A percentile compares a stretch with the other conserved stretches of the same genome.
Evolutionary conservation across 495 filamentous ascomycete genomes (phyloP).

Genomic region (Podospora comata): DNA sequence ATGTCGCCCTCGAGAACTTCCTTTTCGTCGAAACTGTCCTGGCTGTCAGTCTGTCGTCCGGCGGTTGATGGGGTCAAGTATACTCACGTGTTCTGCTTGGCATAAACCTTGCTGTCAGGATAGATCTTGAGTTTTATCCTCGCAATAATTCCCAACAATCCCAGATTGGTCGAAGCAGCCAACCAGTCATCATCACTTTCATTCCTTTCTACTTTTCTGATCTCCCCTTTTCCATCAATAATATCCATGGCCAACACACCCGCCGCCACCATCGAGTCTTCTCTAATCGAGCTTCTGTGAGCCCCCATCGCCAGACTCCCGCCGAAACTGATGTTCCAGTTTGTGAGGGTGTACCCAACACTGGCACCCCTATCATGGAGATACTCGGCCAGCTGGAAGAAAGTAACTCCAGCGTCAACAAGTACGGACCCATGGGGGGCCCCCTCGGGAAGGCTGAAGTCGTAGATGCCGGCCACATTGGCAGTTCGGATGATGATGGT

Average conservation of each 20-base stretch:
- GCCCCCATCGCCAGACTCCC: slow-evolving; percentile 51
- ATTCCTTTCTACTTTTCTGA: slow-evolving; percentile 40
- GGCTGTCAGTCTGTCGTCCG: background rate
- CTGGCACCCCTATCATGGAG: slow-evolving; percentile 43
- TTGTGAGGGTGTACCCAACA: slow-evolving; percentile 49
- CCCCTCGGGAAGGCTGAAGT: slow-evolving; percentile 37
- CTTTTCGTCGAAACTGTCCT: background rate
- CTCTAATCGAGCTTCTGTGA: slow-evolving; percentile 44
- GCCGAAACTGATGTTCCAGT: slow-evolving; percentile 53
- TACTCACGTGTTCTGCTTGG: slow-evolving; percentile 45
- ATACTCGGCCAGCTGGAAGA: slow-evolving; percentile 50
- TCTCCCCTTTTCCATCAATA: slow-evolving; percentile 43
- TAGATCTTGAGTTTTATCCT: slow-evolving; percentile 47
- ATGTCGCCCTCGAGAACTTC: slow-evolving; percentile 27
- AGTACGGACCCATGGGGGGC: slow-evolving; percentile 40
- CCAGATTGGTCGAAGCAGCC: slow-evolving; percentile 48
- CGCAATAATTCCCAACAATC: slow-evolving; percentile 45
- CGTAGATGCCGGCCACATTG: slow-evolving; percentile 39
- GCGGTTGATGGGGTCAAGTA: slow-evolving; percentile 2
- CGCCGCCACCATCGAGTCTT: slow-evolving; percentile 51
- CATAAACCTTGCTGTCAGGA: slow-evolving; percentile 48
- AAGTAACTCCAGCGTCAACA: slow-evolving; percentile 49
- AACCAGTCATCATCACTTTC: slow-evolving; percentile 46
- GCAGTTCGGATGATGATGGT: slow-evolving; percentile 49
- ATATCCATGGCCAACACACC: slow-evolving; percentile 49